These are phyloP conservation scores for Cercospora sp. DNA, from an alignment of 2,329 filamentous ascomycete genomes.

Conservation along the genomic window DNA sequence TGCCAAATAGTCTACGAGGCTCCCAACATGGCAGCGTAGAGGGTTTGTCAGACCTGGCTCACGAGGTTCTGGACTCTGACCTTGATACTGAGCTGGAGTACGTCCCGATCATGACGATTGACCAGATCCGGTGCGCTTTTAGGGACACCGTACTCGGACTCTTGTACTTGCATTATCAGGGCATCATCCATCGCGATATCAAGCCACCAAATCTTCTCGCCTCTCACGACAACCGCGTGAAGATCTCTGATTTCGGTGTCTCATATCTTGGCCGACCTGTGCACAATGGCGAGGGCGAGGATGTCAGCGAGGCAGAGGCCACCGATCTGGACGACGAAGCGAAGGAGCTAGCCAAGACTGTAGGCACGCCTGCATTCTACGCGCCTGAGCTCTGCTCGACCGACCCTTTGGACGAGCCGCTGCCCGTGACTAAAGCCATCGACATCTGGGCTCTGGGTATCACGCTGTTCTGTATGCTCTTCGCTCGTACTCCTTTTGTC, in stretches of 20 bases:
- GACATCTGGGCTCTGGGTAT: slow-evolving; percentile 97
- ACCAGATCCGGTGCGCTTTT: slow-evolving; percentile 79
- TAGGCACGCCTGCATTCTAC: slow-evolving; percentile 96
- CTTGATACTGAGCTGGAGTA: slow-evolving; percentile 88
- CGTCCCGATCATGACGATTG: slow-evolving; percentile 87
- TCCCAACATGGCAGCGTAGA: slow-evolving; percentile 49
- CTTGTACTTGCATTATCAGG: slow-evolving; percentile 72
- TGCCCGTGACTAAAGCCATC: slow-evolving; percentile 86
- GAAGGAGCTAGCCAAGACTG: slow-evolving; percentile 94
- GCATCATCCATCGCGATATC: slow-evolving; percentile 54
- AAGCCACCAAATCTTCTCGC: slow-evolving; percentile 80
- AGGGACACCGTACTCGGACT: slow-evolving; percentile 89
- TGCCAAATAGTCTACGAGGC: slow-evolving; percentile 65
- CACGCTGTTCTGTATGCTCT: slow-evolving; percentile 93
- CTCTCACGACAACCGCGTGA: slow-evolving; percentile 80
- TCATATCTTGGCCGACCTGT: slow-evolving; percentile 93
- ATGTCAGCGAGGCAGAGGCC: slow-evolving; percentile 71
- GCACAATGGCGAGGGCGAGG: slow-evolving; percentile 63
- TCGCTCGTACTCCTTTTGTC: slow-evolving; percentile 89
- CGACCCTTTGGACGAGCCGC: slow-evolving; percentile 64
- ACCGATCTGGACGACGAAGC: slow-evolving; percentile 82
- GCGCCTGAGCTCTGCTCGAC: slow-evolving; percentile 95
- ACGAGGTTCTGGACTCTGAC: slow-evolving; percentile 58
- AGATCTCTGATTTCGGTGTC: slow-evolving; percentile 98
- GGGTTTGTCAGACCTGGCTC: slow-evolving; percentile 43